Evolutionary conservation across 148 eudicot genomes (phyloP).

Genomic region (Fagopyrum tataricum): DNA sequence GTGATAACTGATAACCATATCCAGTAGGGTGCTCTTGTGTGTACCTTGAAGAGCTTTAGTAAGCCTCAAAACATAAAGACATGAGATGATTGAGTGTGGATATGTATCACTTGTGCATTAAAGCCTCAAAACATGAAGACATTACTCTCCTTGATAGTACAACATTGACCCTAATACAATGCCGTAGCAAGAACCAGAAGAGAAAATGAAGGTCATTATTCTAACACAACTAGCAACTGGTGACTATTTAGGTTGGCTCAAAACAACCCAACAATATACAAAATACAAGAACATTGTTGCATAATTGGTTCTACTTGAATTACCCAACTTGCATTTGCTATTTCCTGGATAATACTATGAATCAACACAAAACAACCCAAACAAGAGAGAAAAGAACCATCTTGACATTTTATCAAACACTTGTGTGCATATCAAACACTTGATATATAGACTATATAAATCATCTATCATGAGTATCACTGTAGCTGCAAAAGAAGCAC

Average conservation of each 20-base stretch:
- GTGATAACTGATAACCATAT: too few species aligned
- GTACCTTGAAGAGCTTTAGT: too few species aligned
- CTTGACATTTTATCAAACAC: too few species aligned
- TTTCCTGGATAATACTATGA: too few species aligned
- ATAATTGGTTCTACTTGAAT: not conserved
- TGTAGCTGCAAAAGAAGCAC: slow-evolving; percentile 6
- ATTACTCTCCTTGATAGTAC: not conserved
- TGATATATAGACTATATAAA: too few species aligned
- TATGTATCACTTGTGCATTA: not conserved
- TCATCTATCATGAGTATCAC: too few species aligned
- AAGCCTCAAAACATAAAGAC: slow-evolving; percentile 44
- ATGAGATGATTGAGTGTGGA: slow-evolving; percentile 2
- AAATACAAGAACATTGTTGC: not conserved
- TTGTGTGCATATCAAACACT: too few species aligned
- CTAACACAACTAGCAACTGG: not conserved
- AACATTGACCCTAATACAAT: not conserved
- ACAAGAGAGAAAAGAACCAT: too few species aligned
- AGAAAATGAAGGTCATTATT: not conserved
- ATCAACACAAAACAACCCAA: too few species aligned
- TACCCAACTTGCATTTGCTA: too few species aligned
- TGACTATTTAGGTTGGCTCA: not conserved
- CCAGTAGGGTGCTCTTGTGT: too few species aligned
- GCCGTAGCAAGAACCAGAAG: not conserved
- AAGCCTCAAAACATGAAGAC: slow-evolving; percentile 70
- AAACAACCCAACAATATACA: not conserved